phyloP scores from a whole-genome alignment of 768 basidiomycete species.

The Pholiota conissans region DNA sequence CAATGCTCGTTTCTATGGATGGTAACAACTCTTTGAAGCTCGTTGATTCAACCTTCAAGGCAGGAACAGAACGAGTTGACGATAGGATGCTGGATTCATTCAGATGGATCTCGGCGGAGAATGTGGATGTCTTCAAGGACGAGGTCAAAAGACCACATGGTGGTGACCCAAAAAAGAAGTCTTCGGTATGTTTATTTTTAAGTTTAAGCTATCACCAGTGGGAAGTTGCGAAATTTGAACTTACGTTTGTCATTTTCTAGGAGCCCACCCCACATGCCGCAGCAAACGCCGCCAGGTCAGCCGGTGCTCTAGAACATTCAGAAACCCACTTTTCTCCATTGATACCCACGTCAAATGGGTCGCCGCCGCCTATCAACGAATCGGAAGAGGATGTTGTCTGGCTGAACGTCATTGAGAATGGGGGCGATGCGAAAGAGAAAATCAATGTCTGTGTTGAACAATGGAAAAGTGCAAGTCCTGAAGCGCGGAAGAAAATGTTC shows the following conservation, averaged over 20 bases:
- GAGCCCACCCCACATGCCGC: no score
- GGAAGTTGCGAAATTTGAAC: no score
- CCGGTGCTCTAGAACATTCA: no score
- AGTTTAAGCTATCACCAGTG: no score
- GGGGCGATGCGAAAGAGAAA: slow-evolving; percentile 5
- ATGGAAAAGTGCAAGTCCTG: slow-evolving; percentile 17
- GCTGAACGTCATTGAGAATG: slow-evolving; percentile 18
- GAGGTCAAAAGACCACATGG: slow-evolving; percentile 4
- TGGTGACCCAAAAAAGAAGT: no score
- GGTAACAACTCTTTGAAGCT: slow-evolving; percentile 30
- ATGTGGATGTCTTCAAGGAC: slow-evolving; percentile 13
- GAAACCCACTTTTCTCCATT: no score
- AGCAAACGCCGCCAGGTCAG: no score
- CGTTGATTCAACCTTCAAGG: slow-evolving; percentile 4
- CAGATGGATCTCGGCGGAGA: slow-evolving; percentile 3
- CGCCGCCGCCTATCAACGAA: no score
- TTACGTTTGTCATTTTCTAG: no score
- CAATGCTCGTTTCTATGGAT: slow-evolving; percentile 24
- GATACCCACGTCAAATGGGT: no score
- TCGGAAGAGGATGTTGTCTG: slow-evolving; percentile 11
- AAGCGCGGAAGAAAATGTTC: slow-evolving; percentile 22
- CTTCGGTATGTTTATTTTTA: no score
- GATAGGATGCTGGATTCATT: not conserved
- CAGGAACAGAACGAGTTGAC: slow-evolving; percentile 1
- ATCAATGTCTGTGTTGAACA: slow-evolving; percentile 19